Percentiles rank a stretch among this genome's conserved stretches.
These are phyloP conservation scores for Podosphaera fusca DNA, from an alignment of 2,329 filamentous ascomycete species.

Conservation along the genomic window DNA sequence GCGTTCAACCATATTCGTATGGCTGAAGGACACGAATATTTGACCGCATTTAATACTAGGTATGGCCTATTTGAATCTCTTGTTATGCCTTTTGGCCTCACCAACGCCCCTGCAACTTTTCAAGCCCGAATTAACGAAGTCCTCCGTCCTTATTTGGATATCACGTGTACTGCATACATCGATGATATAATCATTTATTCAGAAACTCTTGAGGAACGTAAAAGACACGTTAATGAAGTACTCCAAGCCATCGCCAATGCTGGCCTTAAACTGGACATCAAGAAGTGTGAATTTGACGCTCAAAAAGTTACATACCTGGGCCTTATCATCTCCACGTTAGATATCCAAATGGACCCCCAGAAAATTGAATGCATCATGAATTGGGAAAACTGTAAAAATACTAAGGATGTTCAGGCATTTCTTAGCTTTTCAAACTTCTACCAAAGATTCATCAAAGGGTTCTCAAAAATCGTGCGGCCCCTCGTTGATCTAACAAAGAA, in stretches of 20 bases:
- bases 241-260: neutral
- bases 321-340: too few species aligned
- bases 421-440: too few species aligned
- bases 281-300: constrained; percentile 2
- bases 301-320: too few species aligned
- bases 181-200: constrained; percentile 1
- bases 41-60: neutral
- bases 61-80: neutral
- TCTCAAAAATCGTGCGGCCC: too few species aligned
- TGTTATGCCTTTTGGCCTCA: neutral
- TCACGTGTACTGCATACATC: neutral
- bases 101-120: neutral
- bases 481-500: too few species aligned
- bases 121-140: neutral
- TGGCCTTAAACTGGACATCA: neutral
- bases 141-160: neutral
- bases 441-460: neutral
- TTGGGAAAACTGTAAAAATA: too few species aligned
- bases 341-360: too few species aligned
- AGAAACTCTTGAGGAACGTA: neutral
- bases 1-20: neutral
- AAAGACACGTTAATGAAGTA: neutral
- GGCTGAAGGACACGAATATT: neutral
- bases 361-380: too few species aligned
- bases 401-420: too few species aligned